These are phyloP conservation scores for Cryptococcus sp. DNA, from an alignment of 1,284 basidiomycete species.

Conservation along the genomic window DNA sequence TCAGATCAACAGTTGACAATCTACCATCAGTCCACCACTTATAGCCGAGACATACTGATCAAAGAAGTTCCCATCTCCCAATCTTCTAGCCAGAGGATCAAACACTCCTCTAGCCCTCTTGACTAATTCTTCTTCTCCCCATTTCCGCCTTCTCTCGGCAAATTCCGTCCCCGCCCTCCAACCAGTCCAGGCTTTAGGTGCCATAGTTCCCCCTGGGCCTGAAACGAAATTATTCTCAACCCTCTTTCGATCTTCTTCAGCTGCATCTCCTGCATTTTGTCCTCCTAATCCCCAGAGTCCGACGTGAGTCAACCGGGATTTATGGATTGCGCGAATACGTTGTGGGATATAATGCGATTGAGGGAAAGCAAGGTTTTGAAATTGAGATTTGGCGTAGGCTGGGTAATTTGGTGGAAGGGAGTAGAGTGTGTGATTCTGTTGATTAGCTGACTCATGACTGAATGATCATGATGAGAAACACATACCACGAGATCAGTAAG, in stretches of 20 bases:
- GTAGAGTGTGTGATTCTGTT: conserved; percentile 43
- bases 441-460: not conserved
- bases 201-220: conserved; percentile 36
- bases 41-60: conserved; percentile 13
- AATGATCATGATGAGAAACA: conserved; percentile 1
- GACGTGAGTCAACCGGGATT: conserved; percentile 32
- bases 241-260: conserved; percentile 28
- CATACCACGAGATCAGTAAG: conserved; percentile 41
- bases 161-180: conserved; percentile 31
- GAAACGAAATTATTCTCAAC: conserved; percentile 29
- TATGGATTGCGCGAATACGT: conserved; percentile 30
- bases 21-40: conserved; percentile 11
- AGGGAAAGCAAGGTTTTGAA: conserved; percentile 27
- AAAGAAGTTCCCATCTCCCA: conserved; percentile 31
- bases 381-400: conserved; percentile 28
- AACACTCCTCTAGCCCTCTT: conserved; percentile 19
- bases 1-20: conserved; percentile 40
- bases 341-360: conserved; percentile 40
- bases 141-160: conserved; percentile 28
- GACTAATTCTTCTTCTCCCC: conserved; percentile 37
- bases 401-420: conserved; percentile 41
- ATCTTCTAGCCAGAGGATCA: conserved; percentile 29
- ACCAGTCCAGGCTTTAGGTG: conserved; percentile 32
- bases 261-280: conserved; percentile 17
- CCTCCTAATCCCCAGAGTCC: conserved; percentile 44